Evolutionary conservation across 768 basidiomycete genomes (phyloP), one percentile per base, ranked within the genome.

Genomic region (Mycena maculata): DNA sequence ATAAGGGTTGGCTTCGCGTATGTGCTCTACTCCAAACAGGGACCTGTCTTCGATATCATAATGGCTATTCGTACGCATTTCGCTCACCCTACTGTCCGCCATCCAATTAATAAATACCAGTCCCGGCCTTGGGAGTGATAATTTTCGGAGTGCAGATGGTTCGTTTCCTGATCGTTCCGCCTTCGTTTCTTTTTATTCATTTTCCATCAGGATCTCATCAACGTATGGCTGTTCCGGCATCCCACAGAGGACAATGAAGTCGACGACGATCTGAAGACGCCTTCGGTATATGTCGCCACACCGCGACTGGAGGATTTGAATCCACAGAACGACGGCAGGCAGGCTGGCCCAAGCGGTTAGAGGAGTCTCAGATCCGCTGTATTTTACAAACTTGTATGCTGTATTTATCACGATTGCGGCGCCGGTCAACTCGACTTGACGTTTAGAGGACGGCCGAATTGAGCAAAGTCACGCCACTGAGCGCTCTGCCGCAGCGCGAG

Each of bases 111-210:
- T 16, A 25, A 22, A 22, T 49, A 18, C 10, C 50, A 62, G 61
- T 70, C 20, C 69, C 69, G 2, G 31, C 36, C 0, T 42, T 52
- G 5, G 57, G 49, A 10, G 45, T 60, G 16, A 12, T 67, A 13
- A 67, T 67, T 25, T 70, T 70, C 39, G 69, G 69, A 23, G 60
- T 61, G 7, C 69, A 70, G 20, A 25, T 41, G 41, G 65, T 67
- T 25, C 20, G 23, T 28, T 9, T 38, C 18, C n/a, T n/a, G 49
- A 8, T 33, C 38, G 18, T 31, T 0, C 16, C 28, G 13, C n/a
- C n/a, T n/a, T n/a, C n/a, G n/a, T n/a, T n/a, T n/a, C n/a, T n/a
- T n/a, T n/a, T n/a, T n/a, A n/a, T n/a, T n/a, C n/a, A n/a, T n/a
- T 11, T 12, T n/a, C 44, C n/a, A 41, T 20, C 23, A 60, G 65